These are phyloP conservation scores for Mallotus nudiflorus DNA, from an alignment of 345 rosid genomes.

Conservation along the genomic window DNA sequence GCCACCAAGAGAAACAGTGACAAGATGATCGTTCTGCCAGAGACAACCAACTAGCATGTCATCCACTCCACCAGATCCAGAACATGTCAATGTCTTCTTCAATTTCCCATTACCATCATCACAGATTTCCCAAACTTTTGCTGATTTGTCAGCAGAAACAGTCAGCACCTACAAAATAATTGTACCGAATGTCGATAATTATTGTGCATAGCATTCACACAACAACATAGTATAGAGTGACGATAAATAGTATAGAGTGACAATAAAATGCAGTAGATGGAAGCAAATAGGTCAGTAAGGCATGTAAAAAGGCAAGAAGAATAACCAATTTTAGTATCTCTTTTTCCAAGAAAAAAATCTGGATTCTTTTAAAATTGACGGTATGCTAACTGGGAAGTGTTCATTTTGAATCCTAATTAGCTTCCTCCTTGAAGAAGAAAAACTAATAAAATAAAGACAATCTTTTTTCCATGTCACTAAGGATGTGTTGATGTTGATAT, in stretches of 20 bases:
- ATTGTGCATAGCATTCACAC: background rate
- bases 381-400: background rate
- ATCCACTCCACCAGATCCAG: slow-evolving; percentile 79
- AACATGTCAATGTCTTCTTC: slow-evolving; percentile 61
- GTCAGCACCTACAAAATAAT: slow-evolving; percentile 63
- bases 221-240: too few species aligned
- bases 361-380: background rate
- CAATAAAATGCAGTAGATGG: too few species aligned
- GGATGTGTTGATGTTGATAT: too few species aligned
- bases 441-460: too few species aligned
- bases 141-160: slow-evolving; percentile 95
- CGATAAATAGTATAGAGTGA: too few species aligned
- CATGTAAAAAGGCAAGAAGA: background rate
- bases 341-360: background rate
- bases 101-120: slow-evolving; percentile 68
- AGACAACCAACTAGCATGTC: slow-evolving; percentile 97
- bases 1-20: slow-evolving; percentile 92
- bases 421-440: too few species aligned
- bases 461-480: background rate
- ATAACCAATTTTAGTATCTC: background rate
- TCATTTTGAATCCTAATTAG: too few species aligned
- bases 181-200: slow-evolving; percentile 1
- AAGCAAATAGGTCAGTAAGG: too few species aligned
- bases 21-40: slow-evolving; percentile 87
- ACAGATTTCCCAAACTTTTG: slow-evolving; percentile 87